Evolutionary conservation across 1,284 basidiomycete species (phyloP).

Genomic region (Malassezia caprae): DNA sequence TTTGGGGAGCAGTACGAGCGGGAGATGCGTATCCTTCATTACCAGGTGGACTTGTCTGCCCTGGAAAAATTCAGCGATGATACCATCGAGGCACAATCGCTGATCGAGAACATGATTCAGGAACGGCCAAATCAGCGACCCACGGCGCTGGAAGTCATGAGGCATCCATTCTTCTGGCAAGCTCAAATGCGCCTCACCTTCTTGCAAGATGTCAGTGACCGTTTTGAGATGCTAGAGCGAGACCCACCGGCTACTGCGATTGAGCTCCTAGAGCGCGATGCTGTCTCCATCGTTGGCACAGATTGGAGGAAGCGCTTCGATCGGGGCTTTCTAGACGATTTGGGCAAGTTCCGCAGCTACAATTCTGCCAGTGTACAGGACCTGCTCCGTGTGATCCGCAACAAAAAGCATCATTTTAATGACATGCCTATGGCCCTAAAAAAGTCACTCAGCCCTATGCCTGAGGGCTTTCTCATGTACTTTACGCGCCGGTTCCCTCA

Average conservation of each 20-base stretch:
- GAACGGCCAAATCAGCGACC: slow-evolving; percentile 56
- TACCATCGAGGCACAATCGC: slow-evolving; percentile 40
- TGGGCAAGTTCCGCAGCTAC: slow-evolving; percentile 91
- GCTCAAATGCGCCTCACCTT: slow-evolving; percentile 74
- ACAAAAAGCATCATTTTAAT: slow-evolving; percentile 99
- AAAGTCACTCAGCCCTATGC: slow-evolving; percentile 73
- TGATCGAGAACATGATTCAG: slow-evolving; percentile 37
- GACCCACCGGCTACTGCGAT: slow-evolving; percentile 74
- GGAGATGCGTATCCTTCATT: slow-evolving; percentile 45
- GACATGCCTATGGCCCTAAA: slow-evolving; percentile 82
- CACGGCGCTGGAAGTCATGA: slow-evolving; percentile 69
- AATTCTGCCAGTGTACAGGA: slow-evolving; percentile 83
- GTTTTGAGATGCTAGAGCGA: slow-evolving; percentile 81
- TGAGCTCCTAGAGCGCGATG: slow-evolving; percentile 59
- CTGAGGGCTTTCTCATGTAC: slow-evolving; percentile 81
- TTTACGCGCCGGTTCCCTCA: slow-evolving; percentile 84
- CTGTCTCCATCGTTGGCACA: slow-evolving; percentile 43
- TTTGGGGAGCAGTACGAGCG: slow-evolving; percentile 44
- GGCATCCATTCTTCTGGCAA: slow-evolving; percentile 96
- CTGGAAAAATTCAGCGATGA: slow-evolving; percentile 40
- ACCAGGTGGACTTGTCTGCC: slow-evolving; percentile 25
- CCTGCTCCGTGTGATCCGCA: slow-evolving; percentile 77
- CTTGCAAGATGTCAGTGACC: slow-evolving; percentile 89
- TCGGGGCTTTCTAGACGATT: slow-evolving; percentile 76
- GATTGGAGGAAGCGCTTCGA: slow-evolving; percentile 85